phyloP scores from a whole-genome alignment of 139 green algal species.

The Pseudopediastrum boryanum region DNA sequence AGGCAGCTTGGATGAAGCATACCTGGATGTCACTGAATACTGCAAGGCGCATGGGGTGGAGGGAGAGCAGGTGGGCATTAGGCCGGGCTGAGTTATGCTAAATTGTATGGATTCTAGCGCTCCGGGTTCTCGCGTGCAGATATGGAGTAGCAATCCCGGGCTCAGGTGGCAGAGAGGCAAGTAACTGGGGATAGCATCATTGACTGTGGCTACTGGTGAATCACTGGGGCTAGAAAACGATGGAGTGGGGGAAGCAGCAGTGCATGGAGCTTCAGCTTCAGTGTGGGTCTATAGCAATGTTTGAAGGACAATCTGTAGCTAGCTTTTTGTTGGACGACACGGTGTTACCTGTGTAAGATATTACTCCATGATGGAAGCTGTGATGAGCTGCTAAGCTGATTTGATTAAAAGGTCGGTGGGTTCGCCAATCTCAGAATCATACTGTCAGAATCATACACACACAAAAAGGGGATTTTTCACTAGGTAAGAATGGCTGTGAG shows the following conservation, averaged over 20 bases:
- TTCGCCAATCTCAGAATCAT: neutral
- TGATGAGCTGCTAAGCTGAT: no score
- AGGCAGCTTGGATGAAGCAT: conserved; percentile 83
- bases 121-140: neutral
- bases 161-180: neutral
- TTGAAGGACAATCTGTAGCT: no score
- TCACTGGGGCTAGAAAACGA: neutral
- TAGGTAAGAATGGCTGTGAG: neutral
- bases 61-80: conserved; percentile 45
- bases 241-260: no score
- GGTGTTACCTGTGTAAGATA: no score
- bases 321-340: no score
- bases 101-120: neutral
- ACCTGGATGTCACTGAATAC: conserved; percentile 84
- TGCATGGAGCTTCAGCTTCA: no score
- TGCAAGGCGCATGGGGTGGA: conserved; percentile 53
- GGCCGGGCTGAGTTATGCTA: neutral
- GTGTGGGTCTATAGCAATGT: no score
- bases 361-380: no score
- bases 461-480: neutral
- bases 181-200: neutral
- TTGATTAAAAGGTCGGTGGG: no score
- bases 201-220: neutral
- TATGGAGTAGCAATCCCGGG: neutral
- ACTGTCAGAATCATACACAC: neutral